These are phyloP conservation scores for Alternaria conjuncta DNA, from an alignment of 2,329 filamentous ascomycete species.

Conservation along the genomic window DNA sequence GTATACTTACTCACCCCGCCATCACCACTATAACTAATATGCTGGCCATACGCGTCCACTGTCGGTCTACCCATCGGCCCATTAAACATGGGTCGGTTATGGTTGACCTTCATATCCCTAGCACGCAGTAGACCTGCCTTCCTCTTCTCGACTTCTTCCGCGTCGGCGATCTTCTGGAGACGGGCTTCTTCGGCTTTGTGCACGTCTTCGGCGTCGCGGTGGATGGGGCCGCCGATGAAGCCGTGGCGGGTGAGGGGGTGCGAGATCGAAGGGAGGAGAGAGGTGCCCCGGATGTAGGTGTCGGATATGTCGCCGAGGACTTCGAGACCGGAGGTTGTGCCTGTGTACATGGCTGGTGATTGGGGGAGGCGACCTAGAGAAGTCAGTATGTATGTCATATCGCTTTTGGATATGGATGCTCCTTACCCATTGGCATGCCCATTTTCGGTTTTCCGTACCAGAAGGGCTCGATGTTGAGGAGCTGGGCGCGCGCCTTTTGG, in stretches of 20 bases:
- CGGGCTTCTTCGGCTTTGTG: constrained; percentile 5
- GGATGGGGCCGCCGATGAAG: background rate
- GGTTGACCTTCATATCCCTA: background rate
- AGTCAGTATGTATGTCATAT: background rate
- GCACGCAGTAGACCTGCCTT: background rate
- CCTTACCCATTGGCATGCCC: constrained; percentile 19
- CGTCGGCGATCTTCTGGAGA: background rate
- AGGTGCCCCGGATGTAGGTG: background rate
- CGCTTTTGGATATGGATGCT: rapidly evolving
- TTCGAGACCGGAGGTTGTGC: constrained; percentile 8
- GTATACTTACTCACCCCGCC: background rate
- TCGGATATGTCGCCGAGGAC: constrained; percentile 1
- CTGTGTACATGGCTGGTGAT: constrained; percentile 1
- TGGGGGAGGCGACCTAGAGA: background rate
- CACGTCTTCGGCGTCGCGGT: background rate
- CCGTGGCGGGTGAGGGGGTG: background rate
- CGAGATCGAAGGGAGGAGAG: background rate
- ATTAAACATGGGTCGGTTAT: constrained; percentile 29
- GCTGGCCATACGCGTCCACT: background rate
- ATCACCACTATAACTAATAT: background rate
- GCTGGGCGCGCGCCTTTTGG: constrained; percentile 27
- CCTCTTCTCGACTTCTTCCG: background rate
- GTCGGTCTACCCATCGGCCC: constrained; percentile 6
- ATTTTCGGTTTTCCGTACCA: constrained; percentile 28
- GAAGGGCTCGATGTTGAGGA: constrained; percentile 33